Evolutionary conservation across 306 rosid genomes (phyloP).

Genomic region (Sindora glabra): DNA sequence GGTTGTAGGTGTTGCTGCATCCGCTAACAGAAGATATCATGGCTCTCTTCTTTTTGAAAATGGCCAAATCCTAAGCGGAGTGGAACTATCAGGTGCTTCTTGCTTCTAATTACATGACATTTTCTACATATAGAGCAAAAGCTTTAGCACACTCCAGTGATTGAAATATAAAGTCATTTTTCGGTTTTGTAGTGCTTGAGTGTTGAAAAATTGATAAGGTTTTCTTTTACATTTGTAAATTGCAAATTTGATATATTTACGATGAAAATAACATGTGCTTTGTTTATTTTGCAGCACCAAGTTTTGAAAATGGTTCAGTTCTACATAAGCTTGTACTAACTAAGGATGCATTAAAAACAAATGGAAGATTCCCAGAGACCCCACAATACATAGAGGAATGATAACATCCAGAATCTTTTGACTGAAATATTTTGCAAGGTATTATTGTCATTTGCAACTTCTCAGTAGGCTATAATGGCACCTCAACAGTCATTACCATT

Average conservation of each 20-base stretch:
- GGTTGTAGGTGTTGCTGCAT: conserved; percentile 59
- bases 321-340: conserved; percentile 55
- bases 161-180: no score
- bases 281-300: conserved; percentile 45
- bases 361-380: conserved; percentile 43
- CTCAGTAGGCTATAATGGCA: conserved; percentile 50
- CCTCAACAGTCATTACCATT: conserved; percentile 56
- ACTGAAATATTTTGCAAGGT: conserved; percentile 30
- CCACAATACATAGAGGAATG: conserved; percentile 61
- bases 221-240: no score
- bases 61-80: conserved; percentile 40
- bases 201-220: no score
- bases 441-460: conserved; percentile 64
- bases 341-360: conserved; percentile 53
- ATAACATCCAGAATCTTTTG: conserved; percentile 65
- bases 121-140: no score
- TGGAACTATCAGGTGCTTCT: conserved; percentile 55
- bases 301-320: conserved; percentile 36
- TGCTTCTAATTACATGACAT: no score
- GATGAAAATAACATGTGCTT: no score
- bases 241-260: no score
- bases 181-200: no score
- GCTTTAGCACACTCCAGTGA: neutral
- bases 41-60: conserved; percentile 56
- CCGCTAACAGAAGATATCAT: conserved; percentile 51